Evolutionary conservation across 306 rosid species (phyloP), one percentile per base, ranked within the genome.

Genomic region (Erythrophleum fordii): DNA sequence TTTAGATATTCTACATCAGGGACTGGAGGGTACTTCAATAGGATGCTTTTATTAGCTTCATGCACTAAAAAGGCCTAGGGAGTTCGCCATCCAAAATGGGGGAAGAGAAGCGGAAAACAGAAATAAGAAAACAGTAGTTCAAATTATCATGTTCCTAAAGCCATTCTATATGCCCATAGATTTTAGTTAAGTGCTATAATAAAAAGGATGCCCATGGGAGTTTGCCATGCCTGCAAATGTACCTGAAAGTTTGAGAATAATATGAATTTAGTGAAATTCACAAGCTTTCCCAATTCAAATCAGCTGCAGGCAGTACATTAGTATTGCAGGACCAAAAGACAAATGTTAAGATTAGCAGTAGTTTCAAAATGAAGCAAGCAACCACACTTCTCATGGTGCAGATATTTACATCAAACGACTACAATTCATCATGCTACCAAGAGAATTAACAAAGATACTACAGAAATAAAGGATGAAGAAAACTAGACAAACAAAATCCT

Each of bases 361-460:
- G 76, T 69, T 85, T 73, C 81, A 61, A 59, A 80, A 69, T 73
- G 69, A 69, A 41, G 73, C 81, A 73, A 69, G 62, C 87, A 25
- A 56, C 73, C 60, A 55, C 42, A 70, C 77, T 83, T 86, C 70
- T 76, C 67, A 73, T 51, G 79, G 65, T 42, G 61, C 52, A 60
- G 14, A 72, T n/a, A 13, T 83, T 72, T 66, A 72, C 71, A 76
- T 49, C 73, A 82, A 70, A 53, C 18, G 51, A 74, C 69, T 46
- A 60, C 77, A 84, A 55, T 69, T 67, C 39, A 51, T 55, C 73
- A 53, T 26, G 73, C 80, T 67, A 39, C 72, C 46, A 76, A 29
- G 42, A 61, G 12, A 77, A 34, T 62, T 11, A 76, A 69, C 39
- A 53, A 70, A 55, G 73, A 53, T 26, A 16, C 28, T 61, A 41